These are phyloP conservation scores for Scedosporium dehoogii DNA, from an alignment of 2,329 filamentous ascomycete species.

Conservation along the genomic window DNA sequence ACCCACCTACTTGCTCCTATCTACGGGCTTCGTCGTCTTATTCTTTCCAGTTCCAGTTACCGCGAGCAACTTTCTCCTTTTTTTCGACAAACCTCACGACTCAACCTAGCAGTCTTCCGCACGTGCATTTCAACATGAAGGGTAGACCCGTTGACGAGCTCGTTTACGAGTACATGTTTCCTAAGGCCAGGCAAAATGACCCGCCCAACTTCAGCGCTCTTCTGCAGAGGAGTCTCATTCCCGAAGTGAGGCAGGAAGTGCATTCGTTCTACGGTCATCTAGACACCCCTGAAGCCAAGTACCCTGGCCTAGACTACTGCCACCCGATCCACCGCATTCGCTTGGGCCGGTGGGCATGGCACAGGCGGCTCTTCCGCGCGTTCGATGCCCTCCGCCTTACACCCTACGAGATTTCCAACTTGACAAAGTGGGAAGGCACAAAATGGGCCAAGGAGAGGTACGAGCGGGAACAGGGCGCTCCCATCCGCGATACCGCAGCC, in stretches of 20 bases:
- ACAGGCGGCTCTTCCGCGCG: slow-evolving; percentile 64
- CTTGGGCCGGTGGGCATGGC: slow-evolving; percentile 68
- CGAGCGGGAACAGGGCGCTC: slow-evolving; percentile 62
- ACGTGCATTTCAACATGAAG: slow-evolving; percentile 47
- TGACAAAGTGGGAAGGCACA: slow-evolving; percentile 78
- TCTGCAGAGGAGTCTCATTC: slow-evolving; percentile 60
- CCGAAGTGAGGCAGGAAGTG: slow-evolving; percentile 70
- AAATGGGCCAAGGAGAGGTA: slow-evolving; percentile 75
- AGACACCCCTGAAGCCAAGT: slow-evolving; percentile 70
- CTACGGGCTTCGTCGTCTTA: not conserved
- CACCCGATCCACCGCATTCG: slow-evolving; percentile 64
- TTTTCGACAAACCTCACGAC: not conserved
- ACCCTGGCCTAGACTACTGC: slow-evolving; percentile 72
- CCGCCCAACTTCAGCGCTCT: slow-evolving; percentile 62
- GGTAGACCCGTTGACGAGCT: slow-evolving; percentile 60
- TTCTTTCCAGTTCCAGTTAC: not conserved
- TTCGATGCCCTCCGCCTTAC: slow-evolving; percentile 64
- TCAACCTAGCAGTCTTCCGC: not conserved
- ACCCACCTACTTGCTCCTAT: not conserved
- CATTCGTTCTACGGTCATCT: slow-evolving; percentile 71
- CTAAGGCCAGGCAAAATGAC: slow-evolving; percentile 55
- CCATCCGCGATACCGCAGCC: slow-evolving; percentile 61
- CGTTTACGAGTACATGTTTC: slow-evolving; percentile 66
- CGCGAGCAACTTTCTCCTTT: not conserved
- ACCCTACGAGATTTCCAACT: slow-evolving; percentile 54